A percentile compares a stretch with the other conserved stretches of the same genome.
Evolutionary conservation across 83 land plant genomes (phyloP).

Genomic region (Larix sibirica): DNA sequence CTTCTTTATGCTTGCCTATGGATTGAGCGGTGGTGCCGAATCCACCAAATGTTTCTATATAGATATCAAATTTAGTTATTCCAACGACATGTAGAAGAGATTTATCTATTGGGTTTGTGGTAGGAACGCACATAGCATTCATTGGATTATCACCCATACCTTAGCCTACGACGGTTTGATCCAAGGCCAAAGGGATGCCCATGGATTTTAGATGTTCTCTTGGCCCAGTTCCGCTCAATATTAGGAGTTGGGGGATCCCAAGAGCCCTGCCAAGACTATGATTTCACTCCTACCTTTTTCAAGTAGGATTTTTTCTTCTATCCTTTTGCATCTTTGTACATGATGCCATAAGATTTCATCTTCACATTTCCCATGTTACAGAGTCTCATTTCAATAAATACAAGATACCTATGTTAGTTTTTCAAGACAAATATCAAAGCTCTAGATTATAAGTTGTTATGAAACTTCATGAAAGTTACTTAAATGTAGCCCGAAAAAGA

Average conservation of each 20-base stretch:
- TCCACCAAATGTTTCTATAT: slow-evolving; percentile 55
- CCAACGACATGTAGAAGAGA: slow-evolving; percentile 55
- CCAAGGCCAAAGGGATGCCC: slow-evolving; percentile 50
- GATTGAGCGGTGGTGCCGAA: slow-evolving; percentile 31
- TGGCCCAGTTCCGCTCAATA: slow-evolving; percentile 75
- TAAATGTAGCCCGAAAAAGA: too few relatives aligned
- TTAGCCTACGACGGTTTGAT: slow-evolving; percentile 55
- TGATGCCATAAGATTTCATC: background rate
- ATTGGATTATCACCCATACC: slow-evolving; percentile 92
- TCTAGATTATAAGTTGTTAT: too few relatives aligned
- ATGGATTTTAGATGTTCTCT: slow-evolving; percentile 44
- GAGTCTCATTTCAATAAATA: background rate
- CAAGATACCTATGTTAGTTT: background rate
- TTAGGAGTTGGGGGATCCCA: slow-evolving; percentile 80
- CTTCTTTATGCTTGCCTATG: background rate
- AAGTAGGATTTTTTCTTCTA: slow-evolving; percentile 12
- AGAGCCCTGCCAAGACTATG: slow-evolving; percentile 71
- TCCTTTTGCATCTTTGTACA: too few relatives aligned
- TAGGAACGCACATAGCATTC: slow-evolving; percentile 71
- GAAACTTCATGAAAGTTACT: too few relatives aligned
- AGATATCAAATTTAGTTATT: slow-evolving; percentile 42
- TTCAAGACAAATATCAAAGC: too few relatives aligned
- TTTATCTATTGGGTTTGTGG: slow-evolving; percentile 43
- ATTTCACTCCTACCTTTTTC: slow-evolving; percentile 47
- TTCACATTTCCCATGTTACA: background rate